Conservation (phyloP, 1,139 yeast species). For the Yamadazyma taylorii region DNA sequence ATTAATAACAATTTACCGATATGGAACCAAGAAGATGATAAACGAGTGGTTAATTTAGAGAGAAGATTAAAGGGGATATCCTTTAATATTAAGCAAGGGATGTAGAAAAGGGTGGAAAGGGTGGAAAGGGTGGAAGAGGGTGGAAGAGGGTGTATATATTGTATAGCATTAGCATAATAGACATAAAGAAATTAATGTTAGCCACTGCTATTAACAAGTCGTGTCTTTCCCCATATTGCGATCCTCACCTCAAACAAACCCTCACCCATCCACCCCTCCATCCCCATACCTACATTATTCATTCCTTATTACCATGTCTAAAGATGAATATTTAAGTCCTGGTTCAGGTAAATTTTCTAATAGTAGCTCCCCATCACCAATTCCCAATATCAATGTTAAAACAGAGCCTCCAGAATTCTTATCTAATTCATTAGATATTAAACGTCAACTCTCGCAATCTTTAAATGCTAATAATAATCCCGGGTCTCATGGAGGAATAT, state of each 20-base stretch:
- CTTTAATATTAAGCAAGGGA: neutral
- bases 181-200: too few relatives aligned
- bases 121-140: too few relatives aligned
- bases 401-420: slow-evolving; percentile 31
- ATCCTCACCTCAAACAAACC: too few relatives aligned
- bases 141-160: too few relatives aligned
- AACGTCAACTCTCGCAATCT: slow-evolving; percentile 35
- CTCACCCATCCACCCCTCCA: too few relatives aligned
- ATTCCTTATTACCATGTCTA: slow-evolving; percentile 5
- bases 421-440: slow-evolving; percentile 25
- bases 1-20: slow-evolving; percentile 24
- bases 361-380: slow-evolving; percentile 11
- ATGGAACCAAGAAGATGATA: slow-evolving; percentile 41
- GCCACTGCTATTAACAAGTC: too few relatives aligned
- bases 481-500: slow-evolving; percentile 33
- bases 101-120: too few relatives aligned
- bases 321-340: slow-evolving; percentile 11
- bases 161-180: too few relatives aligned
- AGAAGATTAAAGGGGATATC: slow-evolving; percentile 15
- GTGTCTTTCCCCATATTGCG: too few relatives aligned
- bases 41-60: slow-evolving; percentile 30
- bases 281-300: too few relatives aligned
- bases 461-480: slow-evolving; percentile 24
- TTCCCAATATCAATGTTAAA: slow-evolving; percentile 31
- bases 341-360: slow-evolving; percentile 1